Evolutionary conservation across 495 filamentous ascomycete genomes (phyloP).

Genomic region (Aspergillus cristatus): DNA sequence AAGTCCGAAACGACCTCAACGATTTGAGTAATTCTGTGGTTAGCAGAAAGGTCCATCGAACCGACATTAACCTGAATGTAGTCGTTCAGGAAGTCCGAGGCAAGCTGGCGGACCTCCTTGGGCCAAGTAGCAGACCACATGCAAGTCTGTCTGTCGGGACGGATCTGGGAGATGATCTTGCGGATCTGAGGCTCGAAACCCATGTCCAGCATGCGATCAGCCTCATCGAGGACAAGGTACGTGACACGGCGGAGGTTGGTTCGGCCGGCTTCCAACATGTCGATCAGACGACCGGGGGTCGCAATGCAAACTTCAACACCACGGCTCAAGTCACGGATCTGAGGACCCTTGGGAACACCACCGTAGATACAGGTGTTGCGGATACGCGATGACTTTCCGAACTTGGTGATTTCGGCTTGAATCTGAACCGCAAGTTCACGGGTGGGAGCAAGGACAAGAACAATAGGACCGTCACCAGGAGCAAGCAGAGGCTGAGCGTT

Average conservation of each 20-base stretch:
- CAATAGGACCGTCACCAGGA: constrained; percentile 95
- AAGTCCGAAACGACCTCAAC: constrained; percentile 93
- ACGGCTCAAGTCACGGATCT: constrained; percentile 87
- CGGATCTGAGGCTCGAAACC: constrained; percentile 99
- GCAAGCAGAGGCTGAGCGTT: constrained; percentile 96
- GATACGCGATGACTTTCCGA: constrained; percentile 95
- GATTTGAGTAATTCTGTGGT: constrained; percentile 95
- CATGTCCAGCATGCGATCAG: constrained; percentile 99
- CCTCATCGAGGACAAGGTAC: constrained; percentile 95
- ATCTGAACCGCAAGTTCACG: constrained; percentile 98
- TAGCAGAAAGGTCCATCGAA: constrained; percentile 92
- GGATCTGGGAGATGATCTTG: constrained; percentile 96
- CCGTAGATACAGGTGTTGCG: constrained; percentile 99
- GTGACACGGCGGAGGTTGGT: constrained; percentile 98
- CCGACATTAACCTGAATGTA: constrained; percentile 99
- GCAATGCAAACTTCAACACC: constrained; percentile 98
- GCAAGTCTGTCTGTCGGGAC: constrained; percentile 96
- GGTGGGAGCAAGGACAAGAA: constrained; percentile 88
- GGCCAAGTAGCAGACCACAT: constrained; percentile 99
- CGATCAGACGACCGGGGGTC: constrained; percentile 93
- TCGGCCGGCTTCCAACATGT: constrained; percentile 95
- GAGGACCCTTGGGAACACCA: constrained; percentile 92
- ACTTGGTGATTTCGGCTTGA: constrained; percentile 98
- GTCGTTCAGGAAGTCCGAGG: constrained; percentile 88
- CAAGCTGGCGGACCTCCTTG: constrained; percentile 93